Conservation (phyloP, 371 early-diverging fungal species). For the Saksenaea oblongispora region DNA sequence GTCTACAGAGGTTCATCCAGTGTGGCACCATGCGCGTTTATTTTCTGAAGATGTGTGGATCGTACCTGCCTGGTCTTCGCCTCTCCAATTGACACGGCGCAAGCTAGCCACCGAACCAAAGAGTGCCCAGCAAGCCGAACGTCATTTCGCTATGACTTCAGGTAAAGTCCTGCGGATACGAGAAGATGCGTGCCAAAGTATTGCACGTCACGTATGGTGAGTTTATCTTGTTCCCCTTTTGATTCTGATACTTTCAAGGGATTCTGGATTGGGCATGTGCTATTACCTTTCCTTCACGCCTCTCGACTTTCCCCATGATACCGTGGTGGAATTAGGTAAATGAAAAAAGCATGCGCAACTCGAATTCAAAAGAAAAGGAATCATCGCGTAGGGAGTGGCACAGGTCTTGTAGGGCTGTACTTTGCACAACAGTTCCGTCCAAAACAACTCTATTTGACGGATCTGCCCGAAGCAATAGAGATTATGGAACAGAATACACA, state of each 20-base stretch:
- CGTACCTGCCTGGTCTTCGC: slow-evolving; percentile 41
- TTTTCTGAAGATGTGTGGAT: slow-evolving; percentile 25
- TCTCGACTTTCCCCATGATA: not conserved
- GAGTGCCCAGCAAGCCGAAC: slow-evolving; percentile 31
- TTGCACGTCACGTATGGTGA: slow-evolving; percentile 51
- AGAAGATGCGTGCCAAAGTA: slow-evolving; percentile 44
- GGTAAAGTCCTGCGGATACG: slow-evolving; percentile 16
- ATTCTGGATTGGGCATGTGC: slow-evolving; percentile 45
- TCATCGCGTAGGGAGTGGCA: slow-evolving; percentile 39
- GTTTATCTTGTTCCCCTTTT: not conserved
- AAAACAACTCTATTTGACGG: slow-evolving; percentile 35
- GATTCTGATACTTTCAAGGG: slow-evolving; percentile 25
- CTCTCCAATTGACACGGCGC: slow-evolving; percentile 15
- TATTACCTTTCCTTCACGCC: slow-evolving; percentile 19
- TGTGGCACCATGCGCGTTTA: slow-evolving; percentile 24
- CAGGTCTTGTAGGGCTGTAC: slow-evolving; percentile 48
- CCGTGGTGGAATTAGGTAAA: not conserved
- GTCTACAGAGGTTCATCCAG: slow-evolving; percentile 11
- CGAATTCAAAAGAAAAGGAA: not conserved
- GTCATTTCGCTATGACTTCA: slow-evolving; percentile 4
- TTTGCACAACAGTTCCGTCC: slow-evolving; percentile 31
- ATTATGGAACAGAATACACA: slow-evolving; percentile 36
- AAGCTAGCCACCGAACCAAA: slow-evolving; percentile 14
- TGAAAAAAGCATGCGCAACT: too few relatives aligned
- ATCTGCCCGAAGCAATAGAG: slow-evolving; percentile 38